These are phyloP conservation scores for Ogataea siamensis DNA, from an alignment of 805 yeast genomes.

Conservation along the genomic window DNA sequence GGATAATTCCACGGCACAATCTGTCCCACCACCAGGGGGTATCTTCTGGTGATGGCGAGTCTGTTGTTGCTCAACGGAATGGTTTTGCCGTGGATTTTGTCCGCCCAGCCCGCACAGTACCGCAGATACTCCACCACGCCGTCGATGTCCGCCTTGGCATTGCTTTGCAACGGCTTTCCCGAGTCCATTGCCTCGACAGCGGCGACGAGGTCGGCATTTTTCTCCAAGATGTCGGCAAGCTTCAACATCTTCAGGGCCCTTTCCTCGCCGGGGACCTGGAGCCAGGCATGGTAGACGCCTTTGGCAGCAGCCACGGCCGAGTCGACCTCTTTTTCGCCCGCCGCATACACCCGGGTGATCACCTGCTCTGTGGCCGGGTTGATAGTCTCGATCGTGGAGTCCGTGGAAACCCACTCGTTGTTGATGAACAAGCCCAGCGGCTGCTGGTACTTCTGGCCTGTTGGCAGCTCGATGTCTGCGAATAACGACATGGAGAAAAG, in stretches of 20 bases:
- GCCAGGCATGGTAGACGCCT: conserved; percentile 47
- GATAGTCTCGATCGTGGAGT: conserved; percentile 40
- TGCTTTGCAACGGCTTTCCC: conserved; percentile 49
- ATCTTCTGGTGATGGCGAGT: conserved; percentile 67
- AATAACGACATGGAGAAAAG: conserved; percentile 10
- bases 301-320: conserved; percentile 50
- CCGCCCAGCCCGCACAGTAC: conserved; percentile 65
- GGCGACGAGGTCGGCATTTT: conserved; percentile 47
- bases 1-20: conserved; percentile 77
- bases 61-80: conserved; percentile 40
- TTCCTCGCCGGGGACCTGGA: conserved; percentile 40
- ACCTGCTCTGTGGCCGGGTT: conserved; percentile 51
- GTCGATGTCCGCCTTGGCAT: conserved; percentile 49
- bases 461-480: conserved; percentile 36
- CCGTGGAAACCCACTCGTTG: conserved; percentile 48
- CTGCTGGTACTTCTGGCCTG: conserved; percentile 48
- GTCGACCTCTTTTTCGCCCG: conserved; percentile 47
- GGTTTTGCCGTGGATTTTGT: conserved; percentile 47
- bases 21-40: conserved; percentile 65
- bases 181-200: conserved; percentile 54
- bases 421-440: conserved; percentile 65
- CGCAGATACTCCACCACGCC: conserved; percentile 45
- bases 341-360: conserved; percentile 47
- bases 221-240: conserved; percentile 51
- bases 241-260: conserved; percentile 41